phyloP scores from a whole-genome alignment of 768 basidiomycete genomes.

The Boletus rubescentipes region DNA sequence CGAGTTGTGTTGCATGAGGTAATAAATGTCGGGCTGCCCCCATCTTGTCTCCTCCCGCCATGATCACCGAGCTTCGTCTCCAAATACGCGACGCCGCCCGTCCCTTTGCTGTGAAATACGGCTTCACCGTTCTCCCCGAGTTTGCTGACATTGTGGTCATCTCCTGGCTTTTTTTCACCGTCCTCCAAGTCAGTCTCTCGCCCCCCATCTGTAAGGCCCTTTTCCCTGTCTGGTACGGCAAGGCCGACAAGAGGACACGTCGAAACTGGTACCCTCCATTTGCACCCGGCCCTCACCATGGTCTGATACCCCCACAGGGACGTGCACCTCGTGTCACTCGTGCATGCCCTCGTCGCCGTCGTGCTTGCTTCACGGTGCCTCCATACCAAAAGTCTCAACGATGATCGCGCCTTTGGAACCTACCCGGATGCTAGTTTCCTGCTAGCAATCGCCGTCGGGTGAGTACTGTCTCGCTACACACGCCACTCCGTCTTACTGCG shows the following conservation, averaged over 20 bases:
- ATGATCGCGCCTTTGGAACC: conserved; percentile 80
- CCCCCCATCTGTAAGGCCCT: conserved; percentile 49
- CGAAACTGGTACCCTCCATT: conserved; percentile 56
- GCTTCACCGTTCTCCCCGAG: conserved; percentile 53
- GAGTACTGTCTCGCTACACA: conserved; percentile 16
- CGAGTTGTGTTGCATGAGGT: conserved; percentile 14
- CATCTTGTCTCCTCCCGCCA: conserved; percentile 1
- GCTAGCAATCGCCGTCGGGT: conserved; percentile 73
- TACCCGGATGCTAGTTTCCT: conserved; percentile 55
- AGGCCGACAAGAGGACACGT: conserved; percentile 43
- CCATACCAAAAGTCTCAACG: conserved; percentile 42
- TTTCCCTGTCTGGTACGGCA: conserved; percentile 51
- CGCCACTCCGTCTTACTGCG: not conserved
- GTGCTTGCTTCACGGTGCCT: conserved; percentile 60
- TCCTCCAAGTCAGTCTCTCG: conserved; percentile 56
- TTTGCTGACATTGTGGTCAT: conserved; percentile 54
- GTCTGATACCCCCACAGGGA: conserved; percentile 44
- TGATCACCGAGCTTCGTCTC: conserved; percentile 31
- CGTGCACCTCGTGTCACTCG: conserved; percentile 69
- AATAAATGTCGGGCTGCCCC: no score
- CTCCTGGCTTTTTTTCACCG: conserved; percentile 56
- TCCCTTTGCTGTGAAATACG: conserved; percentile 37
- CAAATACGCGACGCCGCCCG: conserved; percentile 29
- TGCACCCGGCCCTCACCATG: not conserved
- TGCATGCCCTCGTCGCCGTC: conserved; percentile 67